A percentile compares a stretch with the other conserved stretches of the same genome.
Conservation (phyloP, 2,329 filamentous ascomycete genomes). For the Aureobasidium sp. region DNA sequence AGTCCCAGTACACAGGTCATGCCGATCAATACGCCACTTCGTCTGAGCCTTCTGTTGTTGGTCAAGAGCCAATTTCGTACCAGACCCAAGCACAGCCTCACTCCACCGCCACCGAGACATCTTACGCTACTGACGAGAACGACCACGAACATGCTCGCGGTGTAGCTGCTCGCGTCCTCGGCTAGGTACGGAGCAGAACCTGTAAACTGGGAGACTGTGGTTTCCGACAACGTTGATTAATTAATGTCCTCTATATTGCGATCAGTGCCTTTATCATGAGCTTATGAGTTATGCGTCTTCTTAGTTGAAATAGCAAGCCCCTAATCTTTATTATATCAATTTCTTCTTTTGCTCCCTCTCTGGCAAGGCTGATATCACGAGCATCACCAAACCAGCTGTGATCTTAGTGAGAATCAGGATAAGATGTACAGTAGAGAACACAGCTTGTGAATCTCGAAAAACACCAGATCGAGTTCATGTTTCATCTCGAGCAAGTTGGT, state of each 20-base stretch:
- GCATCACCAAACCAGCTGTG: too few relatives aligned
- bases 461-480: too few relatives aligned
- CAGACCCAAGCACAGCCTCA: background rate
- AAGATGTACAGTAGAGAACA: too few relatives aligned
- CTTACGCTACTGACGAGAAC: background rate
- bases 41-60: background rate
- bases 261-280: slow-evolving; percentile 7
- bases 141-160: background rate
- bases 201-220: background rate
- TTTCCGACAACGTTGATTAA: background rate
- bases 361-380: too few relatives aligned
- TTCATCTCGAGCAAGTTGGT: too few relatives aligned
- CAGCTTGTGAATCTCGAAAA: too few relatives aligned
- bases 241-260: background rate
- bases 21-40: background rate
- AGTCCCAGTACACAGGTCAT: background rate
- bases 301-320: slow-evolving; percentile 3
- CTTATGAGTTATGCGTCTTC: slow-evolving; percentile 6
- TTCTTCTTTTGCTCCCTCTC: too few relatives aligned
- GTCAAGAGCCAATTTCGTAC: background rate
- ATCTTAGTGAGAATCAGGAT: too few relatives aligned
- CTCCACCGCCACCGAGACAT: background rate
- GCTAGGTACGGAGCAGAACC: background rate
- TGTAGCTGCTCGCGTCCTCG: background rate
- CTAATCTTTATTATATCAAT: slow-evolving; percentile 2